These are phyloP conservation scores for Thielaviopsis musarum DNA, from an alignment of 2,329 filamentous ascomycete genomes.

Conservation along the genomic window DNA sequence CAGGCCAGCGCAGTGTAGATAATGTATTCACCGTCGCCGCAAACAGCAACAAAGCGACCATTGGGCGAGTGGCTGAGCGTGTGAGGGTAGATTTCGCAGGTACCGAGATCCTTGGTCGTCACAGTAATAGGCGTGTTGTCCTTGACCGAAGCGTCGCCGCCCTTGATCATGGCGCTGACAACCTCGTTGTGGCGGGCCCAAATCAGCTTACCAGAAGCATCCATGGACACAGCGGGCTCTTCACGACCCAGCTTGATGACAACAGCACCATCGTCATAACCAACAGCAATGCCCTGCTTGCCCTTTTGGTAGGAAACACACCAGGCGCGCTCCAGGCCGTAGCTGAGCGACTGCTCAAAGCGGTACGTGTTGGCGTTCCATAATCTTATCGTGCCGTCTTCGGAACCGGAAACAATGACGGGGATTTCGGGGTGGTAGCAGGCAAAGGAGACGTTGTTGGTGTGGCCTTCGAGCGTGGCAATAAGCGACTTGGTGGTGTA, in stretches of 20 bases:
- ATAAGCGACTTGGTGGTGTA: constrained; percentile 97
- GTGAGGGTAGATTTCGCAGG: constrained; percentile 92
- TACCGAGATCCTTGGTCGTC: constrained; percentile 85
- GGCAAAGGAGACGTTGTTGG: constrained; percentile 94
- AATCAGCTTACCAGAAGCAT: constrained; percentile 84
- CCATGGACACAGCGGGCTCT: constrained; percentile 96
- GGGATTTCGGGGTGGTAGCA: constrained; percentile 95
- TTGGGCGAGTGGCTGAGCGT: constrained; percentile 93
- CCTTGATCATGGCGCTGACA: constrained; percentile 87
- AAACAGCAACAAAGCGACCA: constrained; percentile 63
- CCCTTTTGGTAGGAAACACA: constrained; percentile 92
- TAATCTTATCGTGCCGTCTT: constrained; percentile 93
- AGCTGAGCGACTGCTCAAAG: constrained; percentile 88
- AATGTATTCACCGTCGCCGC: constrained; percentile 95
- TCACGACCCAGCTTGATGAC: constrained; percentile 96
- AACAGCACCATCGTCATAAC: constrained; percentile 94
- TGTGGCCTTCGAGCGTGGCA: constrained; percentile 90
- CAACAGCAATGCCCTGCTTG: constrained; percentile 84
- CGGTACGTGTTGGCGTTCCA: constrained; percentile 98
- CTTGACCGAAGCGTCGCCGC: constrained; percentile 63
- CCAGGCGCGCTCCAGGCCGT: constrained; percentile 91
- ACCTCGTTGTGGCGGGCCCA: constrained; percentile 95
- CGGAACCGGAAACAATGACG: constrained; percentile 92
- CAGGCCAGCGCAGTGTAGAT: constrained; percentile 95
- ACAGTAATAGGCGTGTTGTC: constrained; percentile 77